Evolutionary conservation across 2,329 filamentous ascomycete species (phyloP).

Genomic region (Zymoseptoria passerinii): DNA sequence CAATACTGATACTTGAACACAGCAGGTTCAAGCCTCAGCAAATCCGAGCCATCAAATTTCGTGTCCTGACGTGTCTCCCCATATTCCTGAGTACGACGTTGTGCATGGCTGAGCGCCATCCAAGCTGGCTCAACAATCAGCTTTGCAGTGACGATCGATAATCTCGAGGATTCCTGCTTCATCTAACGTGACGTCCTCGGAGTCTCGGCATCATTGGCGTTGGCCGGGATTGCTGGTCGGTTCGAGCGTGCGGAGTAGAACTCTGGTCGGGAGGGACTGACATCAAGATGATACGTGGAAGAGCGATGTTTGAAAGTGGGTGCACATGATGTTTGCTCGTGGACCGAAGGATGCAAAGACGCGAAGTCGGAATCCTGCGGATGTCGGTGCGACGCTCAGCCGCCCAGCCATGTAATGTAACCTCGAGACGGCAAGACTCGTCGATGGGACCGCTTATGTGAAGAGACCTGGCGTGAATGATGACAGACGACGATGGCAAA

Average conservation of each 20-base stretch:
- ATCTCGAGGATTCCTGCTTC: not conserved
- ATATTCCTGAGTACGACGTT: not conserved
- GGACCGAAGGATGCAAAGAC: not conserved
- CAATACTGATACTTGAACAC: not conserved
- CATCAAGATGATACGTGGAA: not conserved
- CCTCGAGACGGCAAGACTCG: not conserved
- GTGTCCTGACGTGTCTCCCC: not conserved
- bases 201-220: too few relatives aligned
- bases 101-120: not conserved
- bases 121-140: not conserved
- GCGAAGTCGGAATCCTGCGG: not conserved
- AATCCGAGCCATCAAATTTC: not conserved
- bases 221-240: too few relatives aligned
- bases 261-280: too few relatives aligned
- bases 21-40: not conserved
- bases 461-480: not conserved
- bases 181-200: not conserved
- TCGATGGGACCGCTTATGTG: not conserved
- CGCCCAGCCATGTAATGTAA: not conserved
- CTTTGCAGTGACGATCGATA: not conserved
- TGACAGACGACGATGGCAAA: not conserved
- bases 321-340: not conserved
- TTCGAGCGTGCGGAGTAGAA: not conserved
- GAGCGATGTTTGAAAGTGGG: not conserved
- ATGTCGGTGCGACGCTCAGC: not conserved